These are phyloP conservation scores for Cardamine resedifolia DNA, from an alignment of 345 rosid genomes.

Conservation along the genomic window DNA sequence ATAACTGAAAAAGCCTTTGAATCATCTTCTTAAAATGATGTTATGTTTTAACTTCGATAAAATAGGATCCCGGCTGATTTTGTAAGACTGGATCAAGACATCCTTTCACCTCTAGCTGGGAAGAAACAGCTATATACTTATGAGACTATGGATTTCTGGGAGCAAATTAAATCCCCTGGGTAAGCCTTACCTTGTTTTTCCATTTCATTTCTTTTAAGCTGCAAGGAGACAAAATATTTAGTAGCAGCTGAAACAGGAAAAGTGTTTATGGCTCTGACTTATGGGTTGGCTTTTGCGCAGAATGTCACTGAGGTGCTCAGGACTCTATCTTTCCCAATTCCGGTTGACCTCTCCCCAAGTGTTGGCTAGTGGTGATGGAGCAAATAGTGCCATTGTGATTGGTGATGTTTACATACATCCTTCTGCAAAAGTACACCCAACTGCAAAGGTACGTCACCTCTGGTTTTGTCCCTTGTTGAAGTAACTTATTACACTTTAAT, in stretches of 20 bases:
- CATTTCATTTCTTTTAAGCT: neutral
- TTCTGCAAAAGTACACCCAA: constrained; percentile 94
- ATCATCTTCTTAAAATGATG: constrained; percentile 25
- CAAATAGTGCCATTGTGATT: constrained; percentile 57
- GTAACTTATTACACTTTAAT: neutral
- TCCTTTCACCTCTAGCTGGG: constrained; percentile 93
- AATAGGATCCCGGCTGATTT: constrained; percentile 70
- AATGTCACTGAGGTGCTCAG: constrained; percentile 88
- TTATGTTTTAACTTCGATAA: constrained; percentile 14
- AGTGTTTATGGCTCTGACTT: constrained; percentile 14
- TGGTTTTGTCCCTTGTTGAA: constrained; percentile 4
- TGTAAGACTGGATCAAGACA: constrained; percentile 91
- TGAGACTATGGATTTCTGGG: constrained; percentile 93
- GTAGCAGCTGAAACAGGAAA: constrained; percentile 12
- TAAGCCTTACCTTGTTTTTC: constrained; percentile 34
- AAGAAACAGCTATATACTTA: constrained; percentile 80
- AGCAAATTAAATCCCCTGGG: constrained; percentile 98
- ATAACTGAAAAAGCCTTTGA: neutral
- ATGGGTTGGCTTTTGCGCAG: constrained; percentile 45
- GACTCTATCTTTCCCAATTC: constrained; percentile 78
- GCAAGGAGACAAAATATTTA: neutral
- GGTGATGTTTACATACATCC: constrained; percentile 96
- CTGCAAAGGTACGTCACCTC: constrained; percentile 68
- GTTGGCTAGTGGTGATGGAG: constrained; percentile 84
- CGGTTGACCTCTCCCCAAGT: constrained; percentile 64